phyloP scores from a whole-genome alignment of 495 filamentous ascomycete genomes.

The Penicillium coprophilum region DNA sequence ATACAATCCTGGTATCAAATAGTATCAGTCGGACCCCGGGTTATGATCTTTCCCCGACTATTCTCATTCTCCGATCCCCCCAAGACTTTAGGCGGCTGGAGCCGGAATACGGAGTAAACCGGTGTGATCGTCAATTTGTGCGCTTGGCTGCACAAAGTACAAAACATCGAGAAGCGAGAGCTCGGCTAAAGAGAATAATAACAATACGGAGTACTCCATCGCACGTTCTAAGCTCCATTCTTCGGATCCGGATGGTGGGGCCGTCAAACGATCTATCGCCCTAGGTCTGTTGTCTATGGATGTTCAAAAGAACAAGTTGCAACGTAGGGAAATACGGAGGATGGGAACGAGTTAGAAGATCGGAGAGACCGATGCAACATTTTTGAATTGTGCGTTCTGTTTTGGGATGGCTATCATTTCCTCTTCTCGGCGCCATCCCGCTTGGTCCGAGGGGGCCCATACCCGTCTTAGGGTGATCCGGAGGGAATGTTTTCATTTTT shows the following conservation, averaged over 20 bases:
- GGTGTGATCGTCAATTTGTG: neutral
- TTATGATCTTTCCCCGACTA: constrained; percentile 3
- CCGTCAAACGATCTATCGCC: constrained; percentile 18
- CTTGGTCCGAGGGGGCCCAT: constrained; percentile 4
- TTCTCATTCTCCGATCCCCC: neutral
- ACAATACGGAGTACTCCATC: neutral
- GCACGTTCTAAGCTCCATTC: constrained; percentile 17
- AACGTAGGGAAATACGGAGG: neutral
- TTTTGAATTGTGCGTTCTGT: neutral
- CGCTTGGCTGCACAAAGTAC: neutral
- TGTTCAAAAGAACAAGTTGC: neutral
- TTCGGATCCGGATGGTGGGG: constrained; percentile 40
- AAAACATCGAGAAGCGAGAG: neutral
- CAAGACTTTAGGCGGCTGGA: neutral
- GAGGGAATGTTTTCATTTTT: constrained; percentile 10
- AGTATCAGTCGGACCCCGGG: neutral
- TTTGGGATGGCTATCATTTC: constrained; percentile 6
- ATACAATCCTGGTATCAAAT: constrained; percentile 1
- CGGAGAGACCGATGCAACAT: neutral
- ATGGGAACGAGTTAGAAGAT: neutral
- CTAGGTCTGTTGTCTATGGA: neutral
- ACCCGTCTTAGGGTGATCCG: constrained; percentile 13
- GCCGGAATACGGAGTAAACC: constrained; percentile 4
- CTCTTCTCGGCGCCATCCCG: constrained; percentile 11
- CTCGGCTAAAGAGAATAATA: constrained; percentile 9